phyloP scores from a whole-genome alignment of 169 alveolate species.

The Toxoplasma gondii region DNA sequence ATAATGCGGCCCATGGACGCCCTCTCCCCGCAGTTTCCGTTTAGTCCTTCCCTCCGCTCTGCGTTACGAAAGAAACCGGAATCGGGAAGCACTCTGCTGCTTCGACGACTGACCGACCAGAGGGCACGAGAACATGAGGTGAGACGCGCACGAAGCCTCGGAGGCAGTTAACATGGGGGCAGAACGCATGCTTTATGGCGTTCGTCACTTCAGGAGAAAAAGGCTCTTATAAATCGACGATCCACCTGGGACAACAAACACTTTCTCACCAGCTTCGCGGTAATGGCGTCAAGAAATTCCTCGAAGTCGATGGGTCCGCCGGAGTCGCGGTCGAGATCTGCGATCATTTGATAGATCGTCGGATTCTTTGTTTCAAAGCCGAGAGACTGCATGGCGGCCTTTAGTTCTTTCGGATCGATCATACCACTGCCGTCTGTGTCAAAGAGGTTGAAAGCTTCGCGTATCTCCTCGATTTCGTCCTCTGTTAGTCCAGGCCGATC shows the following conservation, averaged over 20 bases:
- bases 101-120: too few species aligned
- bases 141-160: too few species aligned
- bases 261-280: slow-evolving; percentile 89
- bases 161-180: too few species aligned
- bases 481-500: slow-evolving; percentile 74
- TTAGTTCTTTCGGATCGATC: slow-evolving; percentile 98
- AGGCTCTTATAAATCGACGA: too few species aligned
- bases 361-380: slow-evolving; percentile 99
- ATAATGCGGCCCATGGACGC: too few species aligned
- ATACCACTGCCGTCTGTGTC: slow-evolving; percentile 99
- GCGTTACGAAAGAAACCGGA: neutral
- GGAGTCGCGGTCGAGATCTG: slow-evolving; percentile 97
- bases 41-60: neutral
- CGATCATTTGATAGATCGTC: slow-evolving; percentile 97
- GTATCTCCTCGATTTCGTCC: slow-evolving; percentile 98
- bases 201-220: too few species aligned
- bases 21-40: neutral
- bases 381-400: slow-evolving; percentile 98
- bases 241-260: too few species aligned
- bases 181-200: too few species aligned
- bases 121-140: too few species aligned
- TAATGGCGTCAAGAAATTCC: slow-evolving; percentile 97
- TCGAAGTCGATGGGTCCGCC: slow-evolving; percentile 96
- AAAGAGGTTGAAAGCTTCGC: slow-evolving; percentile 98
- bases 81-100: neutral